Evolutionary conservation across 768 basidiomycete genomes (phyloP).

Genomic region (Dioszegia crocea): DNA sequence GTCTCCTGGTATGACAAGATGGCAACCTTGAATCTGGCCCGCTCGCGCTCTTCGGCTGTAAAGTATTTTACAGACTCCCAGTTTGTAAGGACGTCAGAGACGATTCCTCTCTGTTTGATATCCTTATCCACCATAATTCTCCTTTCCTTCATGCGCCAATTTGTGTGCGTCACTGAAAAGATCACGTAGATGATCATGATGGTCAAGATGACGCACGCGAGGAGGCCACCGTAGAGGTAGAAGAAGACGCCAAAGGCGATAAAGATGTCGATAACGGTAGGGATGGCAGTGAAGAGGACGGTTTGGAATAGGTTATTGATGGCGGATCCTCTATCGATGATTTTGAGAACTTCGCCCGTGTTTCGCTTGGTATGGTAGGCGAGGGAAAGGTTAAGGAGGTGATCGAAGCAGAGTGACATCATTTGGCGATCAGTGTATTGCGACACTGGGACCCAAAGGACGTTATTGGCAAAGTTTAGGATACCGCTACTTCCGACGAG

Average conservation of each 20-base stretch:
- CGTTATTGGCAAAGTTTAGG: slow-evolving; percentile 34
- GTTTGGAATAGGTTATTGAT: slow-evolving; percentile 78
- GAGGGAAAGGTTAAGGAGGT: slow-evolving; percentile 78
- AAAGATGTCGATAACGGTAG: slow-evolving; percentile 72
- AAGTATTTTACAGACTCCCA: slow-evolving; percentile 74
- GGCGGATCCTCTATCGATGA: slow-evolving; percentile 65
- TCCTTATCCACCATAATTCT: slow-evolving; percentile 78
- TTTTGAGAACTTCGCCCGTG: slow-evolving; percentile 78
- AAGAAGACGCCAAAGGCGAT: slow-evolving; percentile 49
- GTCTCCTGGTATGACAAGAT: slow-evolving; percentile 68
- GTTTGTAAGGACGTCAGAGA: slow-evolving; percentile 45
- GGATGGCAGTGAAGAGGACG: slow-evolving; percentile 75
- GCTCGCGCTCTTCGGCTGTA: slow-evolving; percentile 77
- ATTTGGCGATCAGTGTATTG: slow-evolving; percentile 85
- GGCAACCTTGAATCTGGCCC: slow-evolving; percentile 65
- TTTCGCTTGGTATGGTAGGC: slow-evolving; percentile 76
- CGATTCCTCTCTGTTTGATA: slow-evolving; percentile 73
- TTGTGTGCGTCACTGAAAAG: slow-evolving; percentile 57
- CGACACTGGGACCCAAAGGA: slow-evolving; percentile 76
- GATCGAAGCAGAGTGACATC: slow-evolving; percentile 79
- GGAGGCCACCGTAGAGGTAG: slow-evolving; percentile 40
- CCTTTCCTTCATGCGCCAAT: slow-evolving; percentile 69
- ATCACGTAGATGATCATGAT: slow-evolving; percentile 60
- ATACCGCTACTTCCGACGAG: slow-evolving; percentile 76
- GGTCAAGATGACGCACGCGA: slow-evolving; percentile 62